Evolutionary conservation across 2,329 filamentous ascomycete genomes (phyloP), one percentile per base, ranked within the genome.

Genomic region (Fusarium sp.): DNA sequence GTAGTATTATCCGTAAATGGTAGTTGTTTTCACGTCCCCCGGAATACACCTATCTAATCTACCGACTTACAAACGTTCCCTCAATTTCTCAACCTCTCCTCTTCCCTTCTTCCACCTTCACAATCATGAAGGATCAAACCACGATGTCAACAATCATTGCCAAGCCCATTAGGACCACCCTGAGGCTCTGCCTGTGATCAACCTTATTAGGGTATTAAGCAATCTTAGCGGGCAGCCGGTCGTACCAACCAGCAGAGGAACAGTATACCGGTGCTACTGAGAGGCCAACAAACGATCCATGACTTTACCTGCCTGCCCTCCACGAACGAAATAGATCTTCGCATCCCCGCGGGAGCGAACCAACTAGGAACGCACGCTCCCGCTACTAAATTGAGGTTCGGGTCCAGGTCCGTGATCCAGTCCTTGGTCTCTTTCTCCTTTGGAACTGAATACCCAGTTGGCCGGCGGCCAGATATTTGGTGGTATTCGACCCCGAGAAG

Each of bases 281-380:
- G 41, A 67, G 46, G 29, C 33, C 41, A 39, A 59, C 62, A 46
- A 51, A 48, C 39, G 29, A 46, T 52, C 48, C 57, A 58, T 46
- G 70, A 65, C 55, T 57, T 37, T 52, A 45, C 63, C 52, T 68
- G 23, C 62, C 57, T 66, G n/a, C 42, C 48, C 46, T 70, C 62
- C 70, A 23, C 38, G 42, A 65, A 63, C 48, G 52, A 49, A 41
- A 31, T 29, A 46, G 60, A 60, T 69, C 55, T 46, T 69, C 70
- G 49, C 51, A 27, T 69, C 68, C 46, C 55, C 52, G 48, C 60
- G 64, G 52, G 59, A 65, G 55, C 51, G 55, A 70, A 59, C 57
- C 51, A 54, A 51, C 67, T 54, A 73, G 67, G 70, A 59, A 64
- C 66, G 51, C 71, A 65, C 59, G 46, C 58, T 72, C 59, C 71